Conservation (phyloP, 2,329 filamentous ascomycete species). For the Sphaerulina musiva region DNA sequence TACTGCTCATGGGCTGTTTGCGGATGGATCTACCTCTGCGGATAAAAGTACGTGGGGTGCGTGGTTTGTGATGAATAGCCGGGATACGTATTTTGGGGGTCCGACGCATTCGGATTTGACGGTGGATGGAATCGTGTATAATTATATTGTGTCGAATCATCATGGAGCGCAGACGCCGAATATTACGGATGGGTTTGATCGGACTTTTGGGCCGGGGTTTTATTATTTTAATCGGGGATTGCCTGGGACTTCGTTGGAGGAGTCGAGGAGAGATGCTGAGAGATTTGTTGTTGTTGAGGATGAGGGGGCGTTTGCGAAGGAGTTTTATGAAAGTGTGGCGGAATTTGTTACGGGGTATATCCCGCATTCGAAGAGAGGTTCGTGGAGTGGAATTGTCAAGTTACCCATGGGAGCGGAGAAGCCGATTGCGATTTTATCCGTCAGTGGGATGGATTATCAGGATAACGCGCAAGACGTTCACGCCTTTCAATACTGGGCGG, state of each 20-base stretch:
- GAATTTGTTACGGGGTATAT: slow-evolving; percentile 54
- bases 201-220: slow-evolving; percentile 59
- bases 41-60: slow-evolving; percentile 52
- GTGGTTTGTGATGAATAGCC: slow-evolving; percentile 61
- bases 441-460: slow-evolving; percentile 50
- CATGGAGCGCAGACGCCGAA: slow-evolving; percentile 58
- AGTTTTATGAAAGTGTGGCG: slow-evolving; percentile 60
- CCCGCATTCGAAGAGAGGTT: slow-evolving; percentile 47
- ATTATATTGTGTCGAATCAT: slow-evolving; percentile 58
- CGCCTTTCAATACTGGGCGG: slow-evolving; percentile 59
- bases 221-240: slow-evolving; percentile 57
- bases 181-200: slow-evolving; percentile 58
- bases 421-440: slow-evolving; percentile 51
- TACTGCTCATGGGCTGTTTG: slow-evolving; percentile 51
- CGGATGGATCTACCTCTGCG: slow-evolving; percentile 46
- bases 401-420: slow-evolving; percentile 49
- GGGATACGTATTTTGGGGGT: slow-evolving; percentile 57
- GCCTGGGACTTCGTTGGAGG: slow-evolving; percentile 41
- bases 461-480: slow-evolving; percentile 51
- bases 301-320: slow-evolving; percentile 48
- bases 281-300: slow-evolving; percentile 40
- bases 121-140: slow-evolving; percentile 60
- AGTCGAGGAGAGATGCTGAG: slow-evolving; percentile 50
- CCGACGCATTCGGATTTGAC: slow-evolving; percentile 57
- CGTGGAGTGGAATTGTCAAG: slow-evolving; percentile 45